Conservation (phyloP, 495 filamentous ascomycete genomes). For the Clohesyomyces aquaticus region DNA sequence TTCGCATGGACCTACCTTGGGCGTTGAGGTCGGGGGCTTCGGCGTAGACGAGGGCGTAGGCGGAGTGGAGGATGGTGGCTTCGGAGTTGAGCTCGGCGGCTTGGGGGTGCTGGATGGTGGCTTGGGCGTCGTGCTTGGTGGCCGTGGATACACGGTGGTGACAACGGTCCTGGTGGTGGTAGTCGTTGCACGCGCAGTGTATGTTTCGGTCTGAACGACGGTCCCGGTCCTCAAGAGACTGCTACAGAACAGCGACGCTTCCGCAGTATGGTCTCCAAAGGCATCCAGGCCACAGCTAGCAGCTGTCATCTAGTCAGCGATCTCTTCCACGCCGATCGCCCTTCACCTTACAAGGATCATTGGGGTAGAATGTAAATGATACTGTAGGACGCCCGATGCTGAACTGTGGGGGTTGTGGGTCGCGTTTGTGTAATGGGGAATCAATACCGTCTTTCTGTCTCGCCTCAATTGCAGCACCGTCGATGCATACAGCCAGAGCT, state of each 20-base stretch:
- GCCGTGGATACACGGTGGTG: slow-evolving; percentile 25
- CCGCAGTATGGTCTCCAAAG: slow-evolving; percentile 28
- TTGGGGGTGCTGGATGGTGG: slow-evolving; percentile 13
- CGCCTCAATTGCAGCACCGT: slow-evolving; percentile 21
- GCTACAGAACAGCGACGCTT: slow-evolving; percentile 34
- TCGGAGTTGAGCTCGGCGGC: slow-evolving; percentile 14
- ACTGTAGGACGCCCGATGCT: slow-evolving; percentile 7
- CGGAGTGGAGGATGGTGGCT: background rate
- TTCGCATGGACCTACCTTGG: background rate
- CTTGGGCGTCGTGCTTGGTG: background rate
- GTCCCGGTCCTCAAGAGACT: slow-evolving; percentile 27
- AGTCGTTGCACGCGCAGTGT: slow-evolving; percentile 17
- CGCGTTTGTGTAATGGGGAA: slow-evolving; percentile 2
- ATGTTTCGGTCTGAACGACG: slow-evolving; percentile 15
- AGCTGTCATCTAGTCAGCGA: slow-evolving; percentile 15
- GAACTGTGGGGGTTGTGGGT: slow-evolving; percentile 7
- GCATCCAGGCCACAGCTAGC: slow-evolving; percentile 29
- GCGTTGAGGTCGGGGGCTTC: slow-evolving; percentile 19
- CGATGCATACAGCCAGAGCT: slow-evolving; percentile 22
- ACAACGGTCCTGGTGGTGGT: slow-evolving; percentile 16
- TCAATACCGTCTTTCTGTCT: slow-evolving; percentile 31
- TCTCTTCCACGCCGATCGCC: slow-evolving; percentile 4
- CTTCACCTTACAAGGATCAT: slow-evolving; percentile 8
- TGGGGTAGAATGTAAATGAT: slow-evolving; percentile 22
- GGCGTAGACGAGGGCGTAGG: slow-evolving; percentile 13